phyloP scores from a whole-genome alignment of 2,329 filamentous ascomycete genomes.

The Xylariaceae sp. region DNA sequence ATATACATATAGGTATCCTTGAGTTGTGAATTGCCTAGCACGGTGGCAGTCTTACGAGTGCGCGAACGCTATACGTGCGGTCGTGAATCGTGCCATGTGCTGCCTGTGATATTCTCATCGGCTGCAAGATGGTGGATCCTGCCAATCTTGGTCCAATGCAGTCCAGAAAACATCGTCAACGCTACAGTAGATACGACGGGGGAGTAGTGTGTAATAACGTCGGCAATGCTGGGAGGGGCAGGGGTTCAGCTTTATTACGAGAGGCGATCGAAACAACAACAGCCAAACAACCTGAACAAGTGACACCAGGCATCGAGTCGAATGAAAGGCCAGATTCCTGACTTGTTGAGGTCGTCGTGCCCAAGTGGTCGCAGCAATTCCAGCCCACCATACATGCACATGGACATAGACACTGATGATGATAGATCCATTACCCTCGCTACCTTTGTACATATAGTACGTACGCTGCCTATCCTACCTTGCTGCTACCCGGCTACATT shows the following conservation, averaged over 20 bases:
- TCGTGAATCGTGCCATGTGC: neutral
- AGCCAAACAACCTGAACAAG: no score
- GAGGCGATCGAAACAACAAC: neutral
- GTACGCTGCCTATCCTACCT: neutral
- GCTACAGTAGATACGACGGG: neutral
- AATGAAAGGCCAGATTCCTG: neutral
- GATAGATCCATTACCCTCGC: no score
- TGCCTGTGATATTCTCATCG: neutral
- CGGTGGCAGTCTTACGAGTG: neutral
- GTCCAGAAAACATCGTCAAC: neutral
- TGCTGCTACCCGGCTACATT: no score
- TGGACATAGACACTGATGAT: no score
- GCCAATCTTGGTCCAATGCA: neutral
- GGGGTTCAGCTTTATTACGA: neutral
- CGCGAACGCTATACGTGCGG: neutral
- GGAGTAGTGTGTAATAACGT: neutral
- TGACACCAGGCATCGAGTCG: neutral
- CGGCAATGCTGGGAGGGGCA: neutral
- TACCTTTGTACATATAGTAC: no score
- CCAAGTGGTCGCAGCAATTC: neutral
- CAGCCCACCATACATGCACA: neutral
- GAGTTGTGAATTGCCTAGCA: neutral
- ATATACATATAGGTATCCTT: neutral
- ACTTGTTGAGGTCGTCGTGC: neutral
- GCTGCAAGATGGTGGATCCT: conserved; percentile 1